These are phyloP conservation scores for Penicillium cataractarum DNA, from an alignment of 495 filamentous ascomycete species.

Conservation along the genomic window DNA sequence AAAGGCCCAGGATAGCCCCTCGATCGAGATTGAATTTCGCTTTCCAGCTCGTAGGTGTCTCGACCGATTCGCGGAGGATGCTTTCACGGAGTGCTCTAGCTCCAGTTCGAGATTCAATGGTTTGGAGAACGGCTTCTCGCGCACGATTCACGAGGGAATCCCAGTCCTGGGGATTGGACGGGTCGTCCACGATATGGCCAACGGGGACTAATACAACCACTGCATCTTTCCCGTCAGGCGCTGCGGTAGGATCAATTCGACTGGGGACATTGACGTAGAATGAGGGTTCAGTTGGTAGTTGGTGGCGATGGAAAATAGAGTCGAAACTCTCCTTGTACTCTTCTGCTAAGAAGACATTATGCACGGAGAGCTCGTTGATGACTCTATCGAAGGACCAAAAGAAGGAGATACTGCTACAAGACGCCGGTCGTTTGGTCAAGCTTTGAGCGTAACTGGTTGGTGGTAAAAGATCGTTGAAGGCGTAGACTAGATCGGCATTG, in stretches of 20 bases:
- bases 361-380: constrained; percentile 61
- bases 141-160: constrained; percentile 51
- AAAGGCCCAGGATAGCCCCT: constrained; percentile 69
- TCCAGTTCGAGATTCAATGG: constrained; percentile 58
- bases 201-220: constrained; percentile 70
- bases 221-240: constrained; percentile 61
- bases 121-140: constrained; percentile 55
- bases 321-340: constrained; percentile 71
- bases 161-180: constrained; percentile 57
- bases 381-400: constrained; percentile 66
- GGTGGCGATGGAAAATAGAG: constrained; percentile 67
- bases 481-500: constrained; percentile 72
- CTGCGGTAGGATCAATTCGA: constrained; percentile 64
- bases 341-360: constrained; percentile 76
- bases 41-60: constrained; percentile 65
- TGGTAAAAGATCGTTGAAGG: constrained; percentile 67
- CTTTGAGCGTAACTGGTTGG: constrained; percentile 46
- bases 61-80: constrained; percentile 61
- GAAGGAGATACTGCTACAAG: constrained; percentile 73
- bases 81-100: constrained; percentile 41
- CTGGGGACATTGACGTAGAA: constrained; percentile 77
- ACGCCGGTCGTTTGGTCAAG: constrained; percentile 52
- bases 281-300: constrained; percentile 62
- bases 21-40: constrained; percentile 68
- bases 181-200: constrained; percentile 54